Conservation (phyloP, 139 green algal genomes). For the Tetradesmus lagerheimii region DNA sequence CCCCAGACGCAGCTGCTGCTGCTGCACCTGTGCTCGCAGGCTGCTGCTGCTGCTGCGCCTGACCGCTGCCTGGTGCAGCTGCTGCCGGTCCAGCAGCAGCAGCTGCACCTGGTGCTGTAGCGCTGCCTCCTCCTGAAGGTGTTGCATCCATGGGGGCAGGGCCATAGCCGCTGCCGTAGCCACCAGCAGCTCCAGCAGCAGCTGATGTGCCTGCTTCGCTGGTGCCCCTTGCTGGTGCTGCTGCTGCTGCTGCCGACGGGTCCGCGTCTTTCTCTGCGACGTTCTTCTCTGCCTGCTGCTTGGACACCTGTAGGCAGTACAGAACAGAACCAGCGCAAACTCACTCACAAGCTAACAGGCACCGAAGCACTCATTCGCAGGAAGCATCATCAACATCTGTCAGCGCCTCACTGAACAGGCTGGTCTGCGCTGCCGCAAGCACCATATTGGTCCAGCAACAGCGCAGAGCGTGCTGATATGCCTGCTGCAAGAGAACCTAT, state of each 20-base stretch:
- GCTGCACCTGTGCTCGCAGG: not conserved
- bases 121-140: not conserved
- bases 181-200: slow-evolving; percentile 8
- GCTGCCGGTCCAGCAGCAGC: slow-evolving; percentile 16
- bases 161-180: not conserved
- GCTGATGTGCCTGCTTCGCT: not conserved
- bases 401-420: too few relatives aligned
- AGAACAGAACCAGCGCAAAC: not conserved
- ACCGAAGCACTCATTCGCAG: not conserved
- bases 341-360: not conserved
- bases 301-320: slow-evolving; percentile 9
- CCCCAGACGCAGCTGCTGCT: not conserved
- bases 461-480: too few relatives aligned
- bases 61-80: slow-evolving; percentile 11
- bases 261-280: slow-evolving; percentile 5
- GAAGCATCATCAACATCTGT: not conserved
- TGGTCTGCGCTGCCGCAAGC: too few relatives aligned
- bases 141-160: not conserved
- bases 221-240: not conserved
- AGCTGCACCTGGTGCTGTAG: slow-evolving; percentile 46
- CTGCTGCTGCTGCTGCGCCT: slow-evolving; percentile 27
- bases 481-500: too few relatives aligned
- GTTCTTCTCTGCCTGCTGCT: slow-evolving; percentile 56
- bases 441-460: too few relatives aligned
- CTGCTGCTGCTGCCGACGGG: slow-evolving; percentile 21